These are phyloP conservation scores for Wickerhamomyces bisporus DNA, from an alignment of 805 yeast genomes.

Conservation along the genomic window DNA sequence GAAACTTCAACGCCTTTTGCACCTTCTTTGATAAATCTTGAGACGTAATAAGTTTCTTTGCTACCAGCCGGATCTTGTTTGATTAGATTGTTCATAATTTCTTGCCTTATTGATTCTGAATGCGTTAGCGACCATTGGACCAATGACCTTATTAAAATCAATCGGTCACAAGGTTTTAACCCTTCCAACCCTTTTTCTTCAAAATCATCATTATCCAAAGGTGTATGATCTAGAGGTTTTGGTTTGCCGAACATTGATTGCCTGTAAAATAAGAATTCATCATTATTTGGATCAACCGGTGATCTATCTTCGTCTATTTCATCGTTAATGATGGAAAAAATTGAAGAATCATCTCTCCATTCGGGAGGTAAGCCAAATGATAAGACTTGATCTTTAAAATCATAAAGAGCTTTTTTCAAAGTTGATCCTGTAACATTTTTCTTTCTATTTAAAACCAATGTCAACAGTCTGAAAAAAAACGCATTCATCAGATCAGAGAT, in stretches of 20 bases:
- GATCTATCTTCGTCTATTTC: conserved; percentile 6
- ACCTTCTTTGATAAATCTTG: conserved; percentile 22
- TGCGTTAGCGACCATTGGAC: conserved; percentile 17
- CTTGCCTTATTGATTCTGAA: conserved; percentile 15
- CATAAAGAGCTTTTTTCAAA: conserved; percentile 12
- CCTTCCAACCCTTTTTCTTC: conserved; percentile 14
- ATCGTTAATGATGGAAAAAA: conserved; percentile 8
- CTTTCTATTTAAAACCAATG: conserved; percentile 15
- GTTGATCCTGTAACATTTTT: conserved; percentile 6
- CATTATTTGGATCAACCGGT: conserved; percentile 18
- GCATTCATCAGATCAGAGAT: conserved; percentile 14
- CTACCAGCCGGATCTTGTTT: conserved; percentile 17
- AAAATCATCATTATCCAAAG: conserved; percentile 18
- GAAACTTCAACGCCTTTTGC: conserved; percentile 15
- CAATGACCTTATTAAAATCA: conserved; percentile 18
- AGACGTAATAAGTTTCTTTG: conserved; percentile 21
- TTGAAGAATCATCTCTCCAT: conserved; percentile 23
- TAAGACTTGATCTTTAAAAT: conserved; percentile 11
- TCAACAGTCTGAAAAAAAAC: conserved; percentile 12
- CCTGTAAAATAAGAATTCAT: conserved; percentile 15
- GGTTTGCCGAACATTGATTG: conserved; percentile 9
- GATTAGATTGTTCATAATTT: conserved; percentile 9
- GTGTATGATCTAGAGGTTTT: conserved; percentile 14
- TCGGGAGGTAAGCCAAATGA: conserved; percentile 22
- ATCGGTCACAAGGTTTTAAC: conserved; percentile 19